phyloP scores from a whole-genome alignment of 2,329 filamentous ascomycete species.

The Emergomyces orientalis region DNA sequence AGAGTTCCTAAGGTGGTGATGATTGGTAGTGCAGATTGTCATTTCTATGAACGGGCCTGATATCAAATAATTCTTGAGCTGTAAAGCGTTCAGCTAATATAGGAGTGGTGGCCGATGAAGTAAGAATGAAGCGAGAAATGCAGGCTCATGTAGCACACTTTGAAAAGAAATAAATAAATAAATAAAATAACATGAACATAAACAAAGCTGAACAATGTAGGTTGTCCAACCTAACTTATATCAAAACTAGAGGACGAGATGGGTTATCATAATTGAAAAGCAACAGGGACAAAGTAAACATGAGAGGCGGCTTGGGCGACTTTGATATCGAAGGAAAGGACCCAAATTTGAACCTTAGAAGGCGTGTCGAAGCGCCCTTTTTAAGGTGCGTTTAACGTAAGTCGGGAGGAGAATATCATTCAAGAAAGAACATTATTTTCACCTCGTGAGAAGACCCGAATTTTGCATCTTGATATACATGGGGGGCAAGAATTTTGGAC shows the following conservation, averaged over 20 bases:
- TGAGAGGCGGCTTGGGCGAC: not conserved
- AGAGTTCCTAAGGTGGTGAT: too few species aligned
- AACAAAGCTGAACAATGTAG: not conserved
- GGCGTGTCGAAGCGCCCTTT: not conserved
- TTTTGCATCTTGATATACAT: not conserved
- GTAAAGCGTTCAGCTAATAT: not conserved
- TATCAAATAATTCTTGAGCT: not conserved
- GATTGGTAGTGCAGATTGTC: not conserved
- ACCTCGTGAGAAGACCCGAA: not conserved
- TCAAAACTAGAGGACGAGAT: too few species aligned
- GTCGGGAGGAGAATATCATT: not conserved
- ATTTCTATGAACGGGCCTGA: not conserved
- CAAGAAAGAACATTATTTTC: not conserved
- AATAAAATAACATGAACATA: not conserved
- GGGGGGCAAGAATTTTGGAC: not conserved
- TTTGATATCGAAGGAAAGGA: not conserved
- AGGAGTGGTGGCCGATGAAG: not conserved
- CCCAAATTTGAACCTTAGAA: too few species aligned
- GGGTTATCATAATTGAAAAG: not conserved
- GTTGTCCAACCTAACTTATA: not conserved
- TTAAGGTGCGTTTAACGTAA: not conserved
- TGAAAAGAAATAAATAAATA: too few species aligned
- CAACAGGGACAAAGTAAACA: too few species aligned
- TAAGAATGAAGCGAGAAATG: conserved; percentile 4
- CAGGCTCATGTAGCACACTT: not conserved